Conservation (phyloP, 192 early-diverging fungal genomes). For the Coemansia sp. region DNA sequence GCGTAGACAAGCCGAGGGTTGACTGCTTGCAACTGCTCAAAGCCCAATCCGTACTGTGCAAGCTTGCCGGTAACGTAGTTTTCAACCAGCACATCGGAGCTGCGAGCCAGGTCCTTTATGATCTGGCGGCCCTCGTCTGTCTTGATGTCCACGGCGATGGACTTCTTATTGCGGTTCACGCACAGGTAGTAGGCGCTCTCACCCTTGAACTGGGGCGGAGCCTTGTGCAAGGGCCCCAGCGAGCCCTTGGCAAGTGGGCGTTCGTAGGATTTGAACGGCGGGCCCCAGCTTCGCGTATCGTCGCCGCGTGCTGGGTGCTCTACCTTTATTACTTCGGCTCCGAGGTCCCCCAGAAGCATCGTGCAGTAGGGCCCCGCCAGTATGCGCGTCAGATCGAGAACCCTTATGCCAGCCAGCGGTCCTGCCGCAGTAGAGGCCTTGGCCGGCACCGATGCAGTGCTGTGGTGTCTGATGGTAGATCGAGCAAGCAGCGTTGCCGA, state of each 20-base stretch:
- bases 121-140: slow-evolving; percentile 58
- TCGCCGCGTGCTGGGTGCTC: slow-evolving; percentile 80
- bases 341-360: slow-evolving; percentile 75
- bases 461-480: neutral
- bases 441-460: neutral
- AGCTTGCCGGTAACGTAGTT: slow-evolving; percentile 91
- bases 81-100: slow-evolving; percentile 83
- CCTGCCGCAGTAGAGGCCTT: slow-evolving; percentile 9
- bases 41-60: slow-evolving; percentile 70
- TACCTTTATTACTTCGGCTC: slow-evolving; percentile 88
- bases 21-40: slow-evolving; percentile 59
- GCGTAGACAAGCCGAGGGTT: slow-evolving; percentile 87
- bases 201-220: slow-evolving; percentile 31
- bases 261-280: slow-evolving; percentile 50
- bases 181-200: slow-evolving; percentile 90
- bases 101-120: slow-evolving; percentile 61
- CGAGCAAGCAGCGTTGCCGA: neutral
- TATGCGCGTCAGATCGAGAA: slow-evolving; percentile 71
- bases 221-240: slow-evolving; percentile 25
- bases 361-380: slow-evolving; percentile 79
- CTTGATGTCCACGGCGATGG: slow-evolving; percentile 85
- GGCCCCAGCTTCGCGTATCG: slow-evolving; percentile 89
- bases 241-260: slow-evolving; percentile 10
- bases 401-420: slow-evolving; percentile 63
- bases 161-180: slow-evolving; percentile 91